A percentile compares a stretch with the other conserved stretches of the same genome.
Conservation (phyloP, 2,329 filamentous ascomycete genomes). For the Zymoseptoria passerinii region DNA sequence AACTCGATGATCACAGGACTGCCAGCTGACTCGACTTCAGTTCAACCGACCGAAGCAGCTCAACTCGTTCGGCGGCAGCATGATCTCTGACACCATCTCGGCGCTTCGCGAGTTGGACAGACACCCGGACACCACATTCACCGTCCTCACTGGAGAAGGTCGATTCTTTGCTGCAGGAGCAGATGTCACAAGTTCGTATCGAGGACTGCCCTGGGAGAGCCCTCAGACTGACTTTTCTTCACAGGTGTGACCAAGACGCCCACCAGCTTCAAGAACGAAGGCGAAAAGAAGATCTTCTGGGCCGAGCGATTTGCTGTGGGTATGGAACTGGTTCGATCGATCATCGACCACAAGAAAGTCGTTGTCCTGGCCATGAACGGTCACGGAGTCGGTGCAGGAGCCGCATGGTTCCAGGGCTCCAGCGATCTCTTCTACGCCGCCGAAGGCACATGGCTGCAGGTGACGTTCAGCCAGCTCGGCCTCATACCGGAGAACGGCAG, state of each 20-base stretch:
- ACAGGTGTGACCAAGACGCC: conserved; percentile 11
- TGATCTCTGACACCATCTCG: conserved; percentile 20
- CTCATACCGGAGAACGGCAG: conserved; percentile 21
- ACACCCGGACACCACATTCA: conserved; percentile 22
- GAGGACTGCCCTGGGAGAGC: neutral
- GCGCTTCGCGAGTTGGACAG: conserved; percentile 21
- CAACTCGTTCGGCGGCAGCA: conserved; percentile 21
- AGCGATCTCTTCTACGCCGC: conserved; percentile 23
- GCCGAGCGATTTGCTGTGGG: conserved; percentile 15
- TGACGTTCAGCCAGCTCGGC: conserved; percentile 22
- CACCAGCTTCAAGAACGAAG: conserved; percentile 18
- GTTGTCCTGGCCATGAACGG: conserved; percentile 23
- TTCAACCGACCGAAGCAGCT: conserved; percentile 24
- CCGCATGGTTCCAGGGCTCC: conserved; percentile 23
- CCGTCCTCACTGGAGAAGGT: conserved; percentile 23
- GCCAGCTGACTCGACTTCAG: conserved; percentile 5
- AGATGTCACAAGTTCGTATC: conserved; percentile 17
- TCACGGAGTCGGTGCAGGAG: conserved; percentile 22
- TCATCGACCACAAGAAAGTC: conserved; percentile 25
- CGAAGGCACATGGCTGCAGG: conserved; percentile 22
- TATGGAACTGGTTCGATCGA: conserved; percentile 19
- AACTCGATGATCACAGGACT: neutral
- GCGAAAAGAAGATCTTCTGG: conserved; percentile 23
- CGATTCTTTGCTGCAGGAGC: conserved; percentile 23
- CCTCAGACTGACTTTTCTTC: neutral